phyloP scores from a whole-genome alignment of 2,329 filamentous ascomycete species.

The Xylariaceae sp. region DNA sequence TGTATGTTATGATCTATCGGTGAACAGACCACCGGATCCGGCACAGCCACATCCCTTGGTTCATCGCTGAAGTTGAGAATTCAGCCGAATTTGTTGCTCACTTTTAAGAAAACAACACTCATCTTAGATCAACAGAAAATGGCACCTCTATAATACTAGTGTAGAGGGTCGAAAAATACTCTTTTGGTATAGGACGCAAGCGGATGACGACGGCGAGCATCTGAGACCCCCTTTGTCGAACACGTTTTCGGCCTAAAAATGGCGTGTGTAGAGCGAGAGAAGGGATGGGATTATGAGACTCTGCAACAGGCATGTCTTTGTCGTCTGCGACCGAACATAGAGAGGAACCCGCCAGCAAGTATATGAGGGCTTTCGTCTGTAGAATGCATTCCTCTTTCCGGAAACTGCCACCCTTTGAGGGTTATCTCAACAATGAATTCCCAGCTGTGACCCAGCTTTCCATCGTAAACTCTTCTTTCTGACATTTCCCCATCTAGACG shows the following conservation, averaged over 20 bases:
- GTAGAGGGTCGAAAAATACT: no score
- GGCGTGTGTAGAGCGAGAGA: no score
- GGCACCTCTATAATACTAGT: no score
- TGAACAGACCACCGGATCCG: no score
- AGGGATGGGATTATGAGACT: background rate
- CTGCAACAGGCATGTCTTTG: conserved; percentile 14
- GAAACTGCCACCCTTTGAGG: conserved; percentile 21
- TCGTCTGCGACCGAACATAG: background rate
- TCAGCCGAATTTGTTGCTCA: no score
- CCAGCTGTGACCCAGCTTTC: conserved; percentile 7
- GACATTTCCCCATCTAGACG: conserved; percentile 3
- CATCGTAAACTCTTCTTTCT: conserved; percentile 6
- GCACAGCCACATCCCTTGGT: no score
- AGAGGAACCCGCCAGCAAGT: conserved; percentile 17
- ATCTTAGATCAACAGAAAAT: no score
- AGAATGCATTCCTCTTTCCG: conserved; percentile 19
- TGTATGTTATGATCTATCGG: no score
- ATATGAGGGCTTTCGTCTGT: conserved; percentile 15
- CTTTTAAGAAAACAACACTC: no score
- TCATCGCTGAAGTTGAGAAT: no score
- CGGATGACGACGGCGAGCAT: no score
- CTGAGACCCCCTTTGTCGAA: conserved; percentile 13
- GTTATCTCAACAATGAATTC: conserved; percentile 22
- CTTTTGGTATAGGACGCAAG: no score
- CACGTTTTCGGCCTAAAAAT: conserved; percentile 2